Evolutionary conservation across 331 rosid species (phyloP).

Genomic region (Prunus yedoensis): DNA sequence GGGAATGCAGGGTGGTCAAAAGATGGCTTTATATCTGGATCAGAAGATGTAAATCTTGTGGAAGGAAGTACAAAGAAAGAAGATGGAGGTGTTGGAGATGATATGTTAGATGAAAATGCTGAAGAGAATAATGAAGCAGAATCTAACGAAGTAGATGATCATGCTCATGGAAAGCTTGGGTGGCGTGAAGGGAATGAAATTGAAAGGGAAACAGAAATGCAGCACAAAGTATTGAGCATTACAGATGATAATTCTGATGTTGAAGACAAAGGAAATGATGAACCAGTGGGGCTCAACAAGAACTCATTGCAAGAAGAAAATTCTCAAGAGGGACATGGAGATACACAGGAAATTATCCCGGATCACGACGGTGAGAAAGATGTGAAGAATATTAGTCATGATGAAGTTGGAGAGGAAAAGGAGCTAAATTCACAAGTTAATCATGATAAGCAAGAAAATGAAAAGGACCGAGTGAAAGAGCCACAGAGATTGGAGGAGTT

Average conservation of each 20-base stretch:
- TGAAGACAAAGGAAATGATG: neutral
- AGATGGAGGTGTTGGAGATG: neutral
- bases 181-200: neutral
- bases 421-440: neutral
- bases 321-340: neutral
- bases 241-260: neutral
- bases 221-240: neutral
- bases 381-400: neutral
- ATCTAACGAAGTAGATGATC: neutral
- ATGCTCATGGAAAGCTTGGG: neutral
- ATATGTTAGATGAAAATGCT: neutral
- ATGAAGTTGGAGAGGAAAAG: conserved; percentile 6
- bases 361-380: neutral
- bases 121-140: neutral
- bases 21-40: neutral
- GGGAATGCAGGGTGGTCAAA: conserved; percentile 12
- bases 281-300: neutral
- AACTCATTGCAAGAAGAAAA: neutral
- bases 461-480: neutral
- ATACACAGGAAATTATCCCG: neutral
- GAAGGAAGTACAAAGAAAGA: conserved; percentile 2
- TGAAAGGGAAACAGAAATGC: neutral
- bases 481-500: neutral
- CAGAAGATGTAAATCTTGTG: neutral
- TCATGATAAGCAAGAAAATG: neutral